phyloP scores from a whole-genome alignment of 768 basidiomycete genomes.

The Suillus sp. region DNA sequence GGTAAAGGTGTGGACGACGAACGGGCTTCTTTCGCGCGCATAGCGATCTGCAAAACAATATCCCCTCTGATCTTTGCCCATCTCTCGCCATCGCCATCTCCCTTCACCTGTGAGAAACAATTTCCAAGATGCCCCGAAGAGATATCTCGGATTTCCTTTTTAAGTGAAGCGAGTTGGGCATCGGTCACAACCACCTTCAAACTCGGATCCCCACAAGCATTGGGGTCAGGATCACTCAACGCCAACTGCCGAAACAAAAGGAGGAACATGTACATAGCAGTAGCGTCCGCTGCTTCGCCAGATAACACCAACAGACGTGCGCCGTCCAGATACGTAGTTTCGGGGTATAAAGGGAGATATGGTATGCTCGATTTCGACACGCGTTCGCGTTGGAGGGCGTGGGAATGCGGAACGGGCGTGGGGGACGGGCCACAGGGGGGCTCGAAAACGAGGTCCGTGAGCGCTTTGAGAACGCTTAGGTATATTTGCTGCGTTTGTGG shows the following conservation, averaged over 20 bases:
- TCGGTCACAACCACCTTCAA: constrained; percentile 26
- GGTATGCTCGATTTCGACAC: constrained; percentile 29
- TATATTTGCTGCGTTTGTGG: constrained; percentile 49
- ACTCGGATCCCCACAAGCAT: background rate
- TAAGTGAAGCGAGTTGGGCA: constrained; percentile 58
- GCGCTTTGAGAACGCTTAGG: constrained; percentile 55
- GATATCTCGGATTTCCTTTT: constrained; percentile 76
- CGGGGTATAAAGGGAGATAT: constrained; percentile 57
- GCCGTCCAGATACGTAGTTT: constrained; percentile 81
- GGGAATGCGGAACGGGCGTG: constrained; percentile 1
- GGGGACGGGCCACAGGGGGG: constrained; percentile 36
- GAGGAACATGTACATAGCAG: constrained; percentile 77
- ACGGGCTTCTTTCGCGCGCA: constrained; percentile 58
- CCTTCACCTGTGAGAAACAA: constrained; percentile 31
- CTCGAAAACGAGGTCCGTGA: constrained; percentile 67
- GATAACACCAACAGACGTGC: constrained; percentile 65
- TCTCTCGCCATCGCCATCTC: constrained; percentile 33
- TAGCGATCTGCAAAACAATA: constrained; percentile 75
- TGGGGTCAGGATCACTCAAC: constrained; percentile 24
- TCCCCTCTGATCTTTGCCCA: constrained; percentile 62
- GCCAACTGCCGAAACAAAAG: constrained; percentile 79
- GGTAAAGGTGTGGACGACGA: constrained; percentile 4
- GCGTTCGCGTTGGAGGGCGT: constrained; percentile 28
- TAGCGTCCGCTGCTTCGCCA: constrained; percentile 73
- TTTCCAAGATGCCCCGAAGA: constrained; percentile 58